Evolutionary conservation across 352 stramenopile species (phyloP).

Genomic region (Globisporangium spiculum): DNA sequence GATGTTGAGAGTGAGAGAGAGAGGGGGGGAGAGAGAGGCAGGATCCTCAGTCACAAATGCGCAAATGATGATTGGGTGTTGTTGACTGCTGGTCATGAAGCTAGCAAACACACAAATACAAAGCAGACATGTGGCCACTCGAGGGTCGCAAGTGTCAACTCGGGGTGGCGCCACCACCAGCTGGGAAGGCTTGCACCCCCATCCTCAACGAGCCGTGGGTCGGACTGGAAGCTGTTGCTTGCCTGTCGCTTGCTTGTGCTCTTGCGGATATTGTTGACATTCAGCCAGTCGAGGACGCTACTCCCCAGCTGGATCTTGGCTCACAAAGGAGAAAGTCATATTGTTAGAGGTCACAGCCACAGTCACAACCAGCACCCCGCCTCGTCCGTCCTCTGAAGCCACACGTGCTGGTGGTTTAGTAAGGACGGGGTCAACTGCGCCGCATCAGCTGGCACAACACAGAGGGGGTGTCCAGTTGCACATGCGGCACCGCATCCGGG

Average conservation of each 20-base stretch:
- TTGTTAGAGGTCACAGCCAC: background rate
- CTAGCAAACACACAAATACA: background rate
- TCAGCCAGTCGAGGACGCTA: constrained; percentile 8
- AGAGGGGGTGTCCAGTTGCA: background rate
- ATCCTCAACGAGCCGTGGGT: background rate
- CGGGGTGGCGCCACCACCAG: constrained; percentile 7
- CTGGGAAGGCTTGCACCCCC: background rate
- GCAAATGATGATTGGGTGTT: background rate
- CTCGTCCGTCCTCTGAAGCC: constrained; percentile 1
- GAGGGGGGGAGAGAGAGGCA: background rate
- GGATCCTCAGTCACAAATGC: background rate
- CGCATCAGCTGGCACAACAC: background rate
- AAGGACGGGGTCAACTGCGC: background rate
- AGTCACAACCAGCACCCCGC: background rate
- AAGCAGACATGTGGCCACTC: background rate
- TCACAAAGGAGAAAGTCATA: background rate
- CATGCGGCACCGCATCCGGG: background rate
- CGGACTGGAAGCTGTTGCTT: background rate
- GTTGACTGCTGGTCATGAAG: background rate
- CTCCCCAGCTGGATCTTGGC: background rate
- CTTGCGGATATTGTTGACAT: background rate
- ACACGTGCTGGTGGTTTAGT: background rate
- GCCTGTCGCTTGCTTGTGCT: background rate
- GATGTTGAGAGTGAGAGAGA: background rate
- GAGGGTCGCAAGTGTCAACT: constrained; percentile 3